phyloP scores from a whole-genome alignment of 495 filamentous ascomycete genomes.

The Penicillium paradoxum region DNA sequence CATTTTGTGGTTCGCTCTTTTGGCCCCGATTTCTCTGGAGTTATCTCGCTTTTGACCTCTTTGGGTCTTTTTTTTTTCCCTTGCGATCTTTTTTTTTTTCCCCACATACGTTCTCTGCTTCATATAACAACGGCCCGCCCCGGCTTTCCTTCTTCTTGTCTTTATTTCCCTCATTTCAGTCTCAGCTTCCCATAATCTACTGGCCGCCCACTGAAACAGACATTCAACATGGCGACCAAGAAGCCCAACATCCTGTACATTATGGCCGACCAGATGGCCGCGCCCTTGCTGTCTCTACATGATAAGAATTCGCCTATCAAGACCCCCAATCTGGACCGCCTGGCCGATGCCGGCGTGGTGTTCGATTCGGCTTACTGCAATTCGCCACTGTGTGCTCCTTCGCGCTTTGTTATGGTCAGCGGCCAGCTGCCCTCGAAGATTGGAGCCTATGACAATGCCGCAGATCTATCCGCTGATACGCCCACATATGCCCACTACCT shows the following conservation, averaged over 20 bases:
- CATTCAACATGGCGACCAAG: slow-evolving; percentile 44
- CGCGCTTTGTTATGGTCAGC: slow-evolving; percentile 83
- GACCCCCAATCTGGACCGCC: slow-evolving; percentile 78
- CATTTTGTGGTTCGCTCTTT: neutral
- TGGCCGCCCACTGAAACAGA: slow-evolving; percentile 27
- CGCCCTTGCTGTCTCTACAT: slow-evolving; percentile 77
- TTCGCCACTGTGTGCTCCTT: slow-evolving; percentile 81
- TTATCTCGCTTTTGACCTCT: slow-evolving; percentile 5
- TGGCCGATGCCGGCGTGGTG: slow-evolving; percentile 71
- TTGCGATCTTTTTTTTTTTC: slow-evolving; percentile 12
- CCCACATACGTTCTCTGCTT: slow-evolving; percentile 15
- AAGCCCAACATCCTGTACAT: slow-evolving; percentile 79
- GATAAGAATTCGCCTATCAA: slow-evolving; percentile 74
- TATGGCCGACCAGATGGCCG: slow-evolving; percentile 90
- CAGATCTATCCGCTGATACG: slow-evolving; percentile 64
- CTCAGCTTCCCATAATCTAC: neutral
- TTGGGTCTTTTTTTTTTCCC: slow-evolving; percentile 5
- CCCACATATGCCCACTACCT: slow-evolving; percentile 89
- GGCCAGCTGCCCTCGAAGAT: slow-evolving; percentile 84
- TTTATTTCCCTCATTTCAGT: neutral
- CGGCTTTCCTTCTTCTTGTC: neutral
- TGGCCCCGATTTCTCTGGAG: neutral
- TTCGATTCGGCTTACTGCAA: slow-evolving; percentile 90
- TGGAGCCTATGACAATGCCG: slow-evolving; percentile 81
- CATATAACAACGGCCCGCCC: slow-evolving; percentile 16